Base-by-base conservation (phyloP, 208 protist genomes). In the Trypanosoma platydactyli region DNA sequence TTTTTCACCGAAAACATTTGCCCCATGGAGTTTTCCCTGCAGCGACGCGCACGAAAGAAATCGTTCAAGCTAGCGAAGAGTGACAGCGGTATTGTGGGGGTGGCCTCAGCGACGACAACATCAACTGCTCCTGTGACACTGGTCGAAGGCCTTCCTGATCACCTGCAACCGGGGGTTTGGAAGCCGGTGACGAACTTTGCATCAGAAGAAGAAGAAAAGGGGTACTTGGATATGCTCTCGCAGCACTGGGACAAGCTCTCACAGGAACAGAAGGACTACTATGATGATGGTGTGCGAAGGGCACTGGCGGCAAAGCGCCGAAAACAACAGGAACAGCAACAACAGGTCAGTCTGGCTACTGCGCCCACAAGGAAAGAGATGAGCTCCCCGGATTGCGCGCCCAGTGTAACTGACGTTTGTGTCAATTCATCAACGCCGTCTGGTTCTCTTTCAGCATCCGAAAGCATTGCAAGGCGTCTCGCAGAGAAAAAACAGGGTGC, bases 181-280 rank as follows among this genome's bases (percentile, higher is more conserved):
- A 63, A 53, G 20, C 64, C 81, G 35, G 81, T 88, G 3, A 15
- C 64, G 12, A 16, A 45, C 5, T 95, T 95, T 38, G 54, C 60
- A 6, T 76, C 77, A 0, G 55, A 69, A 13, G 73, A 77, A 48
- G 81, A 63, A 46, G 79, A 88, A 45, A 83, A 80, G 52, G 48
- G 33, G 18, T 91, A 89, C 48, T 76, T 95, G 11, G 49, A 68
- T 30, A 25, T 71, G 55, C 73, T 95, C 50, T 90, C 81, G 15
- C 27, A 63, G 9, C 71, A 93, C 75, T 95, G 89, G 89, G 66
- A 73, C 1, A 63, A 75, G n/a, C 76, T 95, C 25, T 83, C 86
- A 3, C 70, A 76, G 18, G 66, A 51, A 38, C 89, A 95, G 71
- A 80, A 80, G 65, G 73, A 70, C n/a, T 95, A 85, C 73, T 95